These are phyloP conservation scores for Eremochloa ophiuroides DNA, from an alignment of 176 grass and related monocot species.

Conservation along the genomic window DNA sequence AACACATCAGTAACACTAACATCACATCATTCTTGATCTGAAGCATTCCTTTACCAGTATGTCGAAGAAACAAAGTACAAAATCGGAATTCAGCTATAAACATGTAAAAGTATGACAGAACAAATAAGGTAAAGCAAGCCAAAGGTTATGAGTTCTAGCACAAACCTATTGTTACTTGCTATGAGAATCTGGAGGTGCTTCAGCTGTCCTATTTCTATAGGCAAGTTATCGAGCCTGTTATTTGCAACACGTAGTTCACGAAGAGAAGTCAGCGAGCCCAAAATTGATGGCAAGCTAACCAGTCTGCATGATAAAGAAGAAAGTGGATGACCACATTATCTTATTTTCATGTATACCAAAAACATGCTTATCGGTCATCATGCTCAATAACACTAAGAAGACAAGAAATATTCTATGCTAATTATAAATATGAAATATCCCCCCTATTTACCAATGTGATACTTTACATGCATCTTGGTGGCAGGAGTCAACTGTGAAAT, in stretches of 20 bases:
- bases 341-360: constrained; percentile 13
- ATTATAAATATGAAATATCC: background rate
- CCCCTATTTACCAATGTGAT: background rate
- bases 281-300: constrained; percentile 60
- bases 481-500: background rate
- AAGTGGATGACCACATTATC: constrained; percentile 1
- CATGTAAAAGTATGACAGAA: constrained; percentile 4
- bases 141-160: constrained; percentile 5
- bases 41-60: constrained; percentile 7
- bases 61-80: background rate
- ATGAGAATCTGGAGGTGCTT: constrained; percentile 72
- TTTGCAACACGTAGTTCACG: constrained; percentile 73
- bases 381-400: background rate
- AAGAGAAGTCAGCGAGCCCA: constrained; percentile 58
- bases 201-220: constrained; percentile 73
- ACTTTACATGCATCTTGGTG: constrained; percentile 5
- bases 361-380: constrained; percentile 13
- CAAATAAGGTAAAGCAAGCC: constrained; percentile 8
- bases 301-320: constrained; percentile 52
- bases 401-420: background rate
- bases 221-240: constrained; percentile 63
- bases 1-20: background rate
- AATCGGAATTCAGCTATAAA: background rate
- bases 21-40: background rate
- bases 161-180: constrained; percentile 86